Base-by-base conservation (phyloP, 306 rosid genomes). In the Hippophae tibetana region DNA sequence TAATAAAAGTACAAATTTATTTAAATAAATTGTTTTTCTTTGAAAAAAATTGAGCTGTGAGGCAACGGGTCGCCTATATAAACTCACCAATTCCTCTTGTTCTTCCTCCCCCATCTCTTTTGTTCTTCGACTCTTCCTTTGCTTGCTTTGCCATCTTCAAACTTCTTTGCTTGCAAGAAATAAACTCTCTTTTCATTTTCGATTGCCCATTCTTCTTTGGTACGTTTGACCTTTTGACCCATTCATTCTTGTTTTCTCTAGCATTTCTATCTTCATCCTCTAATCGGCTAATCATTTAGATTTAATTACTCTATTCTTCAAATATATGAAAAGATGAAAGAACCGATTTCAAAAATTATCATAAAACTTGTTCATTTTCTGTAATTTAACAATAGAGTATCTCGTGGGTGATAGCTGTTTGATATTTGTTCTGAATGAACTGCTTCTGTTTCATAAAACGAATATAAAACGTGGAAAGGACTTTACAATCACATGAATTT, bases 41-140 rank as follows among this genome's bases (percentile, higher is more conserved):
- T 18, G 10, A 13, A 31, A 26, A 56, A 56, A 55, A 9, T 5
- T 27, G 42, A 44, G 69, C 43, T 26, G 13, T 9, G 56, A 51
- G n/a, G 63, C 75, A 68, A 65, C 57, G 54, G 64, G 50, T 67
- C 10, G 47, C 62, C 86, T 86, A 86, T 90, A 72, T 73, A 90
- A 71, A 73, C 76, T 71, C 61, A 0, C 68, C 60, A 45, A 59
- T 67, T 62, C 61, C 7, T 45, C 74, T 18, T 14, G 7, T 61
- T 43, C 46, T 68, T 79, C 80, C 68, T 82, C 86, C 81, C 86
- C 27, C 85, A 66, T 63, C 66, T 10, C 57, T 75, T 50, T 62
- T 63, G 43, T 72, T 71, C 61, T 70, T 52, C 68, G 42, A 25
- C 38, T 13, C 25, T 66, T 69, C 65, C 54, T 57, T 61, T 3